Base-by-base conservation (phyloP, 106 monocot genomes). In the Posidonia australis region DNA sequence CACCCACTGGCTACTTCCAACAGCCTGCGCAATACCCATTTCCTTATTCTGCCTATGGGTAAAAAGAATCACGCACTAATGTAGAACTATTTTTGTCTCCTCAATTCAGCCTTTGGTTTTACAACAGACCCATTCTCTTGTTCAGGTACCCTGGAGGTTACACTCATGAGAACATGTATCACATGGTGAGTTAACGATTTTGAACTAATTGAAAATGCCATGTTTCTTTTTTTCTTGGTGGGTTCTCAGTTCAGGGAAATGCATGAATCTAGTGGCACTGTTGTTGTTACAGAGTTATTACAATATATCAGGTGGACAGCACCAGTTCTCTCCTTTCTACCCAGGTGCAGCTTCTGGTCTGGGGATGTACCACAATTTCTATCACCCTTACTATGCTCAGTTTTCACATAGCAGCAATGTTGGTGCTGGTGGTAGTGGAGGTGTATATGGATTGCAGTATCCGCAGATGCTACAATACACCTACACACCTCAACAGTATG, bases 401-500 rank as follows among this genome's bases (percentile, higher is more conserved):
- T 75, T 75, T 29, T 9, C 72, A 20, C 84, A 78, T 46, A 42
- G 54, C 28, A 51, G 48, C 48, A 51, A 23, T 16, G 21, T 16
- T 16, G 21, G 7, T 9, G 16, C 25, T n/a, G 28, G 13, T 21
- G 68, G 75, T 41, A 72, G 78, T 41, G 51, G 65, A 21, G 75
- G 72, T 17, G 65, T 58, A 3, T 80, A 63, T 29, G 76, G 75
- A 13, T 26, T 75, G 20, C 80, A 67, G 32, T 75, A 81, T 22
- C 66, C 70, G 46, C 86, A 83, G 54, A 80, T 83, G 80, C 29
- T 83, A 46, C 82, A 79, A 14, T 83, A 83, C 77, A 72, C 77
- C 44, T 80, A 78, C 57, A 29, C 67, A 22, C 74, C 73, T n/a
- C 83, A 77, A 58, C 80, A 77, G 16, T 71, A 71, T 14, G 76